Percentiles rank a stretch among this genome's conserved stretches.
phyloP scores from a whole-genome alignment of 1,284 basidiomycete genomes.

The Irpex sp. region DNA sequence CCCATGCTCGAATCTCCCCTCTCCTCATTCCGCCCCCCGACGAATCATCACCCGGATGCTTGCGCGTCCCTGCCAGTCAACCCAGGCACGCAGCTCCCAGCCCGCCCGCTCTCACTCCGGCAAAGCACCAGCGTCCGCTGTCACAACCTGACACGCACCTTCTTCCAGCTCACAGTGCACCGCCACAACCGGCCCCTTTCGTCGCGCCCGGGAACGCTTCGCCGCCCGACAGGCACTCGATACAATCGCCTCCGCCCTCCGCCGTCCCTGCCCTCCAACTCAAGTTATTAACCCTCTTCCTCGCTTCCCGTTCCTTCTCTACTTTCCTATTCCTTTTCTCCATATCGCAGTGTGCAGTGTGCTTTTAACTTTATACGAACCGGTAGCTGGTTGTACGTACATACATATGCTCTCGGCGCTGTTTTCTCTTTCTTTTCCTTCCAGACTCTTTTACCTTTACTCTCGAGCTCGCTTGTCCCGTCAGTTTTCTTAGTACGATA shows the following conservation, averaged over 20 bases:
- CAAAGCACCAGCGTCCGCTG: not conserved
- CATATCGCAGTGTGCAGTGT: not conserved
- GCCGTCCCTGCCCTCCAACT: not conserved
- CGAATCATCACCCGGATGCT: not conserved
- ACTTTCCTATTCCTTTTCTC: not conserved
- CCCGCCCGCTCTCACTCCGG: not conserved
- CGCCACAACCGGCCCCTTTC: not conserved
- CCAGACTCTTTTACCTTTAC: not conserved
- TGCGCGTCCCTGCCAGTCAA: not conserved
- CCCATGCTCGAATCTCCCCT: not conserved
- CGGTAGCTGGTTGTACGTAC: not conserved
- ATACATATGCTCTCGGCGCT: not conserved
- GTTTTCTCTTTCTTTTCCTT: not conserved
- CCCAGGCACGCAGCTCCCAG: not conserved
- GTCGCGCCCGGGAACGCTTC: not conserved
- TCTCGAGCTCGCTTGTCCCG: not conserved
- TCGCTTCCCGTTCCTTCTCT: not conserved
- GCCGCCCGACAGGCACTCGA: not conserved
- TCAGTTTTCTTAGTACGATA: not conserved
- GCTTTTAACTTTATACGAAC: constrained; percentile 2
- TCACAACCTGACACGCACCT: not conserved
- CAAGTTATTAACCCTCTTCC: not conserved
- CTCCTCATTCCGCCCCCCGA: not conserved
- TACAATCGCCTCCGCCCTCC: not conserved
- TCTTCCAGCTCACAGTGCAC: not conserved